Evolutionary conservation across 2,329 filamentous ascomycete genomes (phyloP).

Genomic region (Tolypocladium amazonense): DNA sequence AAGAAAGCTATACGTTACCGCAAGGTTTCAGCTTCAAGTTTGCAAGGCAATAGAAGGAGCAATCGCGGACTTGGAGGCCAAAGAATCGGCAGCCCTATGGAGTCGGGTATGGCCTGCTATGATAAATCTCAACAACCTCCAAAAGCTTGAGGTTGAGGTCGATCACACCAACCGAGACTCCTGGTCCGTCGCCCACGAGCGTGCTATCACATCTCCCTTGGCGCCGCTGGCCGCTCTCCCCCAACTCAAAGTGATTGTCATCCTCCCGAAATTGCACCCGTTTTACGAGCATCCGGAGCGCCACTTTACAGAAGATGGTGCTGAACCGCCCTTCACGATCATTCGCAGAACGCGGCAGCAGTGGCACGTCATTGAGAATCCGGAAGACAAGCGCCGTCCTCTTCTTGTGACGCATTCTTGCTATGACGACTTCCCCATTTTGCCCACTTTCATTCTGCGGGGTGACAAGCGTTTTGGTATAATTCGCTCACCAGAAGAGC

Average conservation of each 20-base stretch:
- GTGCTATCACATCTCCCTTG: background rate
- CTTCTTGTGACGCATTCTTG: background rate
- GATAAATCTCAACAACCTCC: background rate
- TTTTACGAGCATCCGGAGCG: background rate
- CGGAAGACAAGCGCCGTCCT: background rate
- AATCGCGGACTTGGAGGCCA: background rate
- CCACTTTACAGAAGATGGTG: background rate
- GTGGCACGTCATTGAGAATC: background rate
- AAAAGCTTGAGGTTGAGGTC: background rate
- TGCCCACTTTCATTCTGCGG: background rate
- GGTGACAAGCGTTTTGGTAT: background rate
- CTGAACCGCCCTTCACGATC: background rate
- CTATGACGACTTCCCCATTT: background rate
- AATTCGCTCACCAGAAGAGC: background rate
- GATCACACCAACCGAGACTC: background rate
- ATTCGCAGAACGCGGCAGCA: background rate
- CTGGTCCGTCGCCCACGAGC: background rate
- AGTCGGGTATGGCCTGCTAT: background rate
- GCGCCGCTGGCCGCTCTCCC: background rate
- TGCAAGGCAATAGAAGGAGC: background rate
- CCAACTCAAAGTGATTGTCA: background rate
- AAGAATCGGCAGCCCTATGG: background rate
- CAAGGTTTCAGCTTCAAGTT: background rate
- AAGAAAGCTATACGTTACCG: background rate
- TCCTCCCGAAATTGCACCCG: background rate